These are phyloP conservation scores for Aechmea fasciata DNA, from an alignment of 176 grass and related monocot genomes.

Conservation along the genomic window DNA sequence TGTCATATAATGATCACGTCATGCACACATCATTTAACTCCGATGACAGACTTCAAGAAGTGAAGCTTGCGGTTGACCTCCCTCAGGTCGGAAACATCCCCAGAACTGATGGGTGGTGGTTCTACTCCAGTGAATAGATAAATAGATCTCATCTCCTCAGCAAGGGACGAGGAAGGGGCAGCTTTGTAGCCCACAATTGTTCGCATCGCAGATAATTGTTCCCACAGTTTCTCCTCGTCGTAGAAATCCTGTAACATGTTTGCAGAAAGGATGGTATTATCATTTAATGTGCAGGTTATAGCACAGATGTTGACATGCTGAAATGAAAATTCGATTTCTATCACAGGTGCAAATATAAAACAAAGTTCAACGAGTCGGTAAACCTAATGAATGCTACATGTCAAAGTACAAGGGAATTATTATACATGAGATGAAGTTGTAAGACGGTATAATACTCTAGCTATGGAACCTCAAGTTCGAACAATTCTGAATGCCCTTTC, in stretches of 20 bases:
- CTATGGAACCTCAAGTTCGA: too few species aligned
- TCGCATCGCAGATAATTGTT: constrained; percentile 26
- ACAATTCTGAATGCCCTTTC: too few species aligned
- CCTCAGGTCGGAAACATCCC: constrained; percentile 18
- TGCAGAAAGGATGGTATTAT: too few species aligned
- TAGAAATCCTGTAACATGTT: constrained; percentile 12
- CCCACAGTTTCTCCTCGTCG: constrained; percentile 23
- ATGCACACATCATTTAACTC: constrained; percentile 22
- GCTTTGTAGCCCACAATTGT: constrained; percentile 32
- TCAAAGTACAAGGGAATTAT: too few species aligned
- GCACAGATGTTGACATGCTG: too few species aligned
- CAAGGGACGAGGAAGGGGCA: constrained; percentile 5
- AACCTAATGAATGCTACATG: too few species aligned
- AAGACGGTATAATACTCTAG: too few species aligned
- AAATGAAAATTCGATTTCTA: too few species aligned
- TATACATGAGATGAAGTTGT: too few species aligned
- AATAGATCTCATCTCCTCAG: constrained; percentile 35
- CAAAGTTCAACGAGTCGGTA: too few species aligned
- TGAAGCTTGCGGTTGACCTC: constrained; percentile 35
- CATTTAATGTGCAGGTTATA: too few species aligned
- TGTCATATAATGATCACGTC: not conserved
- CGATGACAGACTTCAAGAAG: constrained; percentile 37
- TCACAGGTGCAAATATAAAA: too few species aligned
- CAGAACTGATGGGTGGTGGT: constrained; percentile 18
- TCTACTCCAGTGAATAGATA: constrained; percentile 36